Conservation (phyloP, 495 filamentous ascomycete genomes). For the Penicillium lagena region DNA sequence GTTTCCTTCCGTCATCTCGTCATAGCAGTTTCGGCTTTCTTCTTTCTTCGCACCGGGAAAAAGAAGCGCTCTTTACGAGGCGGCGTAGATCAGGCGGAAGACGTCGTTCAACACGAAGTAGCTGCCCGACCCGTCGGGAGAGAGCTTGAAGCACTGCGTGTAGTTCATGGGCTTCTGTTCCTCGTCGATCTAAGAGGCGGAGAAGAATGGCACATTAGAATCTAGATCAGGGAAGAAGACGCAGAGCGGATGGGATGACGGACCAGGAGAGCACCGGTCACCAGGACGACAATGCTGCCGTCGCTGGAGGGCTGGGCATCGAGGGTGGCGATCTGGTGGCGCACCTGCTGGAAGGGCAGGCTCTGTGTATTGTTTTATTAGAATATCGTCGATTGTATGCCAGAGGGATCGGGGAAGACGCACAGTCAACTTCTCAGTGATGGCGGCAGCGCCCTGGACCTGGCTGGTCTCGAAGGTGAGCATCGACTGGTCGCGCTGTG, state of each 20-base stretch:
- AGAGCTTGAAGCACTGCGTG: constrained; percentile 77
- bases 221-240: not conserved
- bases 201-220: not conserved
- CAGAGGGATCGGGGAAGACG: constrained; percentile 9
- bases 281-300: constrained; percentile 70
- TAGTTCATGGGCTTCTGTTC: constrained; percentile 76
- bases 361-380: constrained; percentile 31
- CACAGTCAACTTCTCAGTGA: constrained; percentile 76
- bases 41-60: not conserved
- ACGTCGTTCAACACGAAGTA: constrained; percentile 90
- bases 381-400: too few relatives aligned
- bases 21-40: constrained; percentile 6
- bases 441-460: constrained; percentile 49
- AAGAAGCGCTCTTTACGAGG: constrained; percentile 4
- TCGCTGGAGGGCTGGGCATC: constrained; percentile 69
- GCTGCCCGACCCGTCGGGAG: constrained; percentile 57
- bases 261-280: constrained; percentile 81
- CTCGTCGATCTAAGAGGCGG: constrained; percentile 63
- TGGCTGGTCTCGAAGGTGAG: constrained; percentile 78
- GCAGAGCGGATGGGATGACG: constrained; percentile 10
- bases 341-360: constrained; percentile 75
- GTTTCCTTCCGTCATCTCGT: constrained; percentile 11
- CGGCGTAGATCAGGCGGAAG: constrained; percentile 72
- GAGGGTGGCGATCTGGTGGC: constrained; percentile 59
- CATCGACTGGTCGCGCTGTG: constrained; percentile 78